Percentiles rank a stretch among this genome's conserved stretches.
phyloP scores from a whole-genome alignment of 176 grass and related monocot species.

The maize (Zea mays) region Zm-B73-REFERENCE-NAM-5.0 NC_050102.1:170312501-170313000 shows the following conservation, averaged over 20 bases:
- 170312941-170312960: too few relatives aligned
- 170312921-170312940: too few relatives aligned
- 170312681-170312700: too few relatives aligned
- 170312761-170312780: not conserved
- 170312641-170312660: not conserved
- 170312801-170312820: not conserved
- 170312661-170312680: not conserved
- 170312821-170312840: not conserved
- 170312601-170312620: not conserved
- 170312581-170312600: not conserved
- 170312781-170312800: not conserved
- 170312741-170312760: not conserved
- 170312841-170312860: constrained; percentile 9
- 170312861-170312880: not conserved
- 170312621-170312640: not conserved
- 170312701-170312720: not conserved
- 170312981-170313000: too few relatives aligned
- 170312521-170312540: not conserved
- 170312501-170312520: not conserved
- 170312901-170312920: too few relatives aligned
- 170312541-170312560: not conserved
- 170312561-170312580: not conserved
- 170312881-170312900: not conserved
- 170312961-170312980: too few relatives aligned
- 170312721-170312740: not conserved